Evolutionary conservation across 164 flowering plant genomes (phyloP).

Genomic region (Vitis rotundifolia): DNA sequence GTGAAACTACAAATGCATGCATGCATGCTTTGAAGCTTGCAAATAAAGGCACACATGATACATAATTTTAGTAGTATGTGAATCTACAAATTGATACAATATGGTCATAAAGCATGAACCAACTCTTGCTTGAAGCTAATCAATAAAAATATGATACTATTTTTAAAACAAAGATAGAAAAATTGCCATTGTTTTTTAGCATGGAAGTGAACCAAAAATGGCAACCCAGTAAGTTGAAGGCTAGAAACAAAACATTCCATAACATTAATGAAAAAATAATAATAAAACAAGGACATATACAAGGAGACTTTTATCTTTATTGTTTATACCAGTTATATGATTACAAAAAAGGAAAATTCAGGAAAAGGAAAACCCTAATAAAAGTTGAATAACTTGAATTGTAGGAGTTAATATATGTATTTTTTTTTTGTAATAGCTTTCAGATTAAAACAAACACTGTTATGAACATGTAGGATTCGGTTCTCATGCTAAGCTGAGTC

Average conservation of each 20-base stretch:
- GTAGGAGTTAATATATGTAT: too few species aligned
- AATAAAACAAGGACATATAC: not conserved
- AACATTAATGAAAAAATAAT: not conserved
- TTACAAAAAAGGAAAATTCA: not conserved
- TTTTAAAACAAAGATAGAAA: not conserved
- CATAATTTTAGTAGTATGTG: too few species aligned
- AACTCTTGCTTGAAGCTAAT: not conserved
- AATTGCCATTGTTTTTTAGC: not conserved
- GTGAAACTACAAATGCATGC: too few species aligned
- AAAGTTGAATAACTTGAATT: not conserved
- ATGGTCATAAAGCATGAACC: not conserved
- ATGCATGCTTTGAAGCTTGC: too few species aligned
- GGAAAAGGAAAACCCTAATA: not conserved
- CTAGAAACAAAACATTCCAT: not conserved
- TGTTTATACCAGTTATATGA: too few species aligned
- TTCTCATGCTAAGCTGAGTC: not conserved
- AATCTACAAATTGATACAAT: too few species aligned
- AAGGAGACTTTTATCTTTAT: too few species aligned
- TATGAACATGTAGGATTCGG: not conserved
- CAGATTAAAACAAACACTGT: not conserved
- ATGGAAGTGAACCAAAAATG: not conserved
- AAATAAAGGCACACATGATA: too few species aligned
- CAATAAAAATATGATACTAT: not conserved
- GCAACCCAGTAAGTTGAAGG: not conserved
- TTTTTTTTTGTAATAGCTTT: too few species aligned